phyloP scores from a whole-genome alignment of 495 filamentous ascomycete genomes.

The Podospora pseudoanserina region DNA sequence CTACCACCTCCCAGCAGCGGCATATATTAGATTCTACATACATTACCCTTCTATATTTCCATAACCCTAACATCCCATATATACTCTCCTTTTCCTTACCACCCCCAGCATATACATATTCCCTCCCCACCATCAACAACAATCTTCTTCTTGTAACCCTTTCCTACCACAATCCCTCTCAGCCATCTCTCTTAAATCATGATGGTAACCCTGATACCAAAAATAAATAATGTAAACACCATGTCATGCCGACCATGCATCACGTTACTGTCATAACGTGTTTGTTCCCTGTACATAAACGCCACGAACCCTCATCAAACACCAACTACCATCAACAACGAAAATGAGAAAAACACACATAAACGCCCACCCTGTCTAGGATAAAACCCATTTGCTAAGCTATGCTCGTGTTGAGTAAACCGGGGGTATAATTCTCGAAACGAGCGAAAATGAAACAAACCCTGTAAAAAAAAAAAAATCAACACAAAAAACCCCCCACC shows the following conservation, averaged over 20 bases:
- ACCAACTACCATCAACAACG: neutral
- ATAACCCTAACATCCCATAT: too few relatives aligned
- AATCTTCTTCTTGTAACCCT: too few relatives aligned
- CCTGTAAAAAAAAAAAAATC: constrained; percentile 6
- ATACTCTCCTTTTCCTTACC: too few relatives aligned
- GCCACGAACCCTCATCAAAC: neutral
- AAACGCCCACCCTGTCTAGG: neutral
- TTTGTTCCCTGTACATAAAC: neutral
- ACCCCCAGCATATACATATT: too few relatives aligned
- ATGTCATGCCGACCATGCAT: constrained; percentile 4
- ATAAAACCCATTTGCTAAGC: neutral
- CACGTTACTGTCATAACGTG: neutral
- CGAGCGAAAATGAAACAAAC: too few relatives aligned
- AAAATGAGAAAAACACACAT: neutral
- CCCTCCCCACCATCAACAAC: too few relatives aligned
- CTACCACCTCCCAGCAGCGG: too few relatives aligned
- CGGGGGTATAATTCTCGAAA: neutral
- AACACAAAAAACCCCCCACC: too few relatives aligned
- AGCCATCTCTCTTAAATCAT: too few relatives aligned
- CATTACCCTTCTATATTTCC: too few relatives aligned
- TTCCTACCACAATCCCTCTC: too few relatives aligned
- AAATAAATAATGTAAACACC: neutral
- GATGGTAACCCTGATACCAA: neutral
- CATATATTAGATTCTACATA: too few relatives aligned
- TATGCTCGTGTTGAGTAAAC: neutral